Percentiles rank a stretch among this genome's conserved stretches.
Conservation (phyloP, 306 rosid species). For the Pterocarpus santalinus region DNA sequence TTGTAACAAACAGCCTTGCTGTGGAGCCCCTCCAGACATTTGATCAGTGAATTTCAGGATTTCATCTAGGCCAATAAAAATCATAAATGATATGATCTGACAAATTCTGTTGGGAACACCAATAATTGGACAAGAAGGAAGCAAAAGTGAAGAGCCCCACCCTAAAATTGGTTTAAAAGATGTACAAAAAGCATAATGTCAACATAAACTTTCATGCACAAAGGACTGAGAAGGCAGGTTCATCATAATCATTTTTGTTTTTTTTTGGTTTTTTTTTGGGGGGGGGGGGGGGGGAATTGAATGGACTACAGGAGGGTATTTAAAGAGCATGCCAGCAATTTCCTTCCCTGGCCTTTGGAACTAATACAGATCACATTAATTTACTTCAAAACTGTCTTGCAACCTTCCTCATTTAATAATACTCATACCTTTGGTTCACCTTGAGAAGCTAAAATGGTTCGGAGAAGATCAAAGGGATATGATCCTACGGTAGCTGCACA, state of each 20-base stretch:
- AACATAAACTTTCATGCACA: conserved; percentile 9
- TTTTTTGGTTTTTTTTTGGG: no score
- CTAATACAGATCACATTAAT: conserved; percentile 1
- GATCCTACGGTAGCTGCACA: conserved; percentile 95
- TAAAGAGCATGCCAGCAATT: conserved; percentile 1
- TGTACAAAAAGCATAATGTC: conserved; percentile 22
- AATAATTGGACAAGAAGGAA: conserved; percentile 1
- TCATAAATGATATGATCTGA: conserved; percentile 9
- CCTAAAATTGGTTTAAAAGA: conserved; percentile 28
- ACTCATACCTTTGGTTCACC: conserved; percentile 94
- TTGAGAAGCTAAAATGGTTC: conserved; percentile 97
- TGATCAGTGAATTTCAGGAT: conserved; percentile 4
- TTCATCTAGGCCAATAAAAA: conserved; percentile 22
- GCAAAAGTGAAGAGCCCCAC: conserved; percentile 23
- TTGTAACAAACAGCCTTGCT: conserved; percentile 37
- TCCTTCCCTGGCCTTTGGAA: conserved; percentile 15
- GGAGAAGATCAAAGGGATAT: conserved; percentile 98
- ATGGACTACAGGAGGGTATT: conserved; percentile 8
- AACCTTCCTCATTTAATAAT: conserved; percentile 25
- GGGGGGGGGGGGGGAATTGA: neutral
- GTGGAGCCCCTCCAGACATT: conserved; percentile 18
- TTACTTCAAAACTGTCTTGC: conserved; percentile 18
- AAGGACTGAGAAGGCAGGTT: conserved; percentile 10
- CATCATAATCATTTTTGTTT: neutral
- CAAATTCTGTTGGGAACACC: neutral